Base-by-base conservation (phyloP, 73 alveolate genomes). In the Symbiodinium natans region DNA sequence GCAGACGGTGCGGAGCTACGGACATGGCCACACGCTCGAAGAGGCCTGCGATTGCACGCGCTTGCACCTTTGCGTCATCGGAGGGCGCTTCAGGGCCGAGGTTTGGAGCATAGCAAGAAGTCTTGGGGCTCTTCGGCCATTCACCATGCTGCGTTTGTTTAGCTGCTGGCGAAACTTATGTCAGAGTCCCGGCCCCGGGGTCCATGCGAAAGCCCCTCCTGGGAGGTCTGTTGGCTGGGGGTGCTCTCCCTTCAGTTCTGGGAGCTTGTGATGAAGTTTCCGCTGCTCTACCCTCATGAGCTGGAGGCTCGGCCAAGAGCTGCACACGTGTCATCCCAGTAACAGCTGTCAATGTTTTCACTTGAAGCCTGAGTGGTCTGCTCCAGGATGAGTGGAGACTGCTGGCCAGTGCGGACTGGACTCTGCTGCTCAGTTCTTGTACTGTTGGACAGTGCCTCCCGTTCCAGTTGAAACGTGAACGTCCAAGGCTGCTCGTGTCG, bases 371-470 rank as follows among this genome's bases (percentile, higher is more conserved):
- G n/a, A n/a, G n/a, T n/a, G n/a, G n/a, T 46, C n/a, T 39, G 39
- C 59, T 27, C 86, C 74, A 86, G 93, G 93, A 21, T 15, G 93
- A 86, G 52, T 86, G 93, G 93, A 54, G 54, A 17, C 82, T 86
- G 39, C 34, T 86, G 83, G 33, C 80, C 56, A 34, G 38, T 27
- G 93, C 82, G 46, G 93, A 86, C 93, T 86, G 93, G 93, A 33
- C 80, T 29, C 38, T 63, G 80, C 80, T 63, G 38, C 80, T 63
- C 36, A 11, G 13, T 46, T 46, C 59, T 46, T 46, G 59, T 6
- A 46, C 59, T 46, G 6, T 6, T 46, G 59, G 59, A 46, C 21
- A 13, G 59, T 6, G 59, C 59, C n/a, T n/a, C n/a, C n/a, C n/a
- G n/a, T n/a, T n/a, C n/a, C n/a, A n/a, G n/a, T n/a, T n/a, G n/a